Evolutionary conservation across 2,329 filamentous ascomycete species (phyloP), one percentile per base, ranked within the genome.

Genomic region (Aspergillus felis): DNA sequence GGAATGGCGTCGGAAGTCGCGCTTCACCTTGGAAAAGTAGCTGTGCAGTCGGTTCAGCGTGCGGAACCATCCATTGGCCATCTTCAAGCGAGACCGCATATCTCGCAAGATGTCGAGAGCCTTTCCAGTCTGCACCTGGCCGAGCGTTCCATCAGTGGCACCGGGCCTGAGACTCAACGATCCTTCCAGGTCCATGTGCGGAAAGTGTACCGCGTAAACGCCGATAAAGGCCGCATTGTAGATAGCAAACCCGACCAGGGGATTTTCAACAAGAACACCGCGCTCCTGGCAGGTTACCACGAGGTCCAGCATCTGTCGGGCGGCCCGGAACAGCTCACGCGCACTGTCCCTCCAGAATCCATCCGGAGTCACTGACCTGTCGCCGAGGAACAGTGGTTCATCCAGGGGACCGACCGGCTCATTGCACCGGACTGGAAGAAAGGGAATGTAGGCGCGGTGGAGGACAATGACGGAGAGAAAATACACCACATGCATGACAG

Each of bases 401-500:
- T 84, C 82, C 38, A 83, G 61, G 0, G 82, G 82, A 2, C 83
- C 83, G 48, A 77, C 66, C 2, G 82, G 82, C 63, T 79, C 79
- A 24, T 71, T 66, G 61, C 76, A 78, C 20, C 76, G 74, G 48
- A 83, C 70, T 1, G 82, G 81, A 5, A 83, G 69, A 64, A 83
- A 84, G 0, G 82, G 81, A 14, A 85, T 70, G 60, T 83, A 84
- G 55, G 83, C 78, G 55, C 83, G 77, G 61, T 84, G 81, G 4
- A 85, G 75, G 53, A 82, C 77, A 50, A 84, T 81, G 38, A 80
- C 78, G 42, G 80, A 84, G 7, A 84, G 73, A 38, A 81, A 78
- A 58, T 81, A 80, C 9, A 83, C 74, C 9, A 79, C 76, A 61
- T 85, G 83, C 68, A 85, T 79, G 28, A 84, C 73, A 3, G 79